These are phyloP conservation scores for Chrysosporium keratinophilum DNA, from an alignment of 2,329 filamentous ascomycete species.

Conservation along the genomic window DNA sequence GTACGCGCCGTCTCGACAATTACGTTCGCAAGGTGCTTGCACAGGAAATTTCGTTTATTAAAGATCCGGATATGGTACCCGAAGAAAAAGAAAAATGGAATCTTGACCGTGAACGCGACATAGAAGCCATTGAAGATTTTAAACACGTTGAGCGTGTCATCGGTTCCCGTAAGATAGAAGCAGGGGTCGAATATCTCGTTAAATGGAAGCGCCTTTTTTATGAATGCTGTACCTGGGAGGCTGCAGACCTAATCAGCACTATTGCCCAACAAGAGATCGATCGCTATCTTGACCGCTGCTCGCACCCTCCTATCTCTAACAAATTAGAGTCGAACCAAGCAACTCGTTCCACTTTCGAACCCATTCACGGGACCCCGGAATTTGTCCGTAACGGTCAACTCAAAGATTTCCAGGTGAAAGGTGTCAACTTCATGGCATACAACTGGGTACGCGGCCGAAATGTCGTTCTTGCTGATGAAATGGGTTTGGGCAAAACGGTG, in stretches of 20 bases:
- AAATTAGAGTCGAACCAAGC: constrained; percentile 62
- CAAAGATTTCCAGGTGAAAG: constrained; percentile 84
- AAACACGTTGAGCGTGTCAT: constrained; percentile 91
- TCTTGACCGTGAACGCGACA: constrained; percentile 83
- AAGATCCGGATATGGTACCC: constrained; percentile 62
- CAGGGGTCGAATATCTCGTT: constrained; percentile 77
- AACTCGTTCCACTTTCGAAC: constrained; percentile 61
- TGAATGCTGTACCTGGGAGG: constrained; percentile 91
- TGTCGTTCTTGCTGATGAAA: constrained; percentile 94
- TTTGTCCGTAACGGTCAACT: constrained; percentile 80
- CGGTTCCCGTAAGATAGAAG: constrained; percentile 66
- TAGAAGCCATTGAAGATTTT: constrained; percentile 80
- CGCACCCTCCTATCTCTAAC: constrained; percentile 71
- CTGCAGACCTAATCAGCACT: constrained; percentile 59
- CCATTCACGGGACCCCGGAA: constrained; percentile 68
- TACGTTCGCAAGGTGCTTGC: constrained; percentile 79
- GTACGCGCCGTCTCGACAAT: constrained; percentile 83
- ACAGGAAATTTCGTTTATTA: constrained; percentile 65
- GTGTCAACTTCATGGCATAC: constrained; percentile 88
- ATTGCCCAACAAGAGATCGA: constrained; percentile 85
- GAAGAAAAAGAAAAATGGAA: constrained; percentile 90
- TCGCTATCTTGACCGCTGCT: constrained; percentile 73
- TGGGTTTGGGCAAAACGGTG: constrained; percentile 96
- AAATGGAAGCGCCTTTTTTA: constrained; percentile 96
- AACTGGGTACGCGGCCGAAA: constrained; percentile 94